Conservation (phyloP, 371 early-diverging fungal species). For the Entomophthora muscae region DNA sequence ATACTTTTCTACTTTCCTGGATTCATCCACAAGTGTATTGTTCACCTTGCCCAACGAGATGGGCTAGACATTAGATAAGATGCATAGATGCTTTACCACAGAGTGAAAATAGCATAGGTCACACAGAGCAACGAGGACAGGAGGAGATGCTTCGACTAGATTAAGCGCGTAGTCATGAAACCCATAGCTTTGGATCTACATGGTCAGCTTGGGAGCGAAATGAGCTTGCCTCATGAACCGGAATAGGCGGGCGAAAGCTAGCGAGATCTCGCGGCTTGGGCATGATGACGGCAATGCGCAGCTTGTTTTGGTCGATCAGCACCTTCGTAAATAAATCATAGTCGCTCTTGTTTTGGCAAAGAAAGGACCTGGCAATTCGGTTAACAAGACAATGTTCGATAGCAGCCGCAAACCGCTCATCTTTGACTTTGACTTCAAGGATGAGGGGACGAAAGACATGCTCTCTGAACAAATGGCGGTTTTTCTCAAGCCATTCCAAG, state of each 20-base stretch:
- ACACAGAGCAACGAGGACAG: constrained; percentile 47
- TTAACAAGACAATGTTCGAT: constrained; percentile 29
- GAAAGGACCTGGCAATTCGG: constrained; percentile 35
- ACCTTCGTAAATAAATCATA: constrained; percentile 42
- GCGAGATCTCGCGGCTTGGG: constrained; percentile 17
- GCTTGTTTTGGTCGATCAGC: constrained; percentile 29
- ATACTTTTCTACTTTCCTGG: constrained; percentile 10
- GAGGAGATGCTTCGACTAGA: constrained; percentile 52
- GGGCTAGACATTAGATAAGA: background rate
- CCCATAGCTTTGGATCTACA: constrained; percentile 22
- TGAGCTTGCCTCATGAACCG: constrained; percentile 18
- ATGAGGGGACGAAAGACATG: constrained; percentile 57
- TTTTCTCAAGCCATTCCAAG: constrained; percentile 37
- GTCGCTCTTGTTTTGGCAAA: constrained; percentile 57
- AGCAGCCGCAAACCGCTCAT: constrained; percentile 32
- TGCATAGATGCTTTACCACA: constrained; percentile 25
- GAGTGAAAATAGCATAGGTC: constrained; percentile 28
- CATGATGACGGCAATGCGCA: constrained; percentile 41
- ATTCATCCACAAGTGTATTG: background rate
- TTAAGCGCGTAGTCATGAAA: constrained; percentile 59
- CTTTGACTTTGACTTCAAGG: constrained; percentile 26
- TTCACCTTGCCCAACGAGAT: background rate
- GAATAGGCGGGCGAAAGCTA: constrained; percentile 21
- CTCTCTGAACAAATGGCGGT: constrained; percentile 37
- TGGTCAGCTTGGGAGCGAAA: background rate